phyloP scores from a whole-genome alignment of 1,139 yeast species.

The Kodamaea anthophila region DNA sequence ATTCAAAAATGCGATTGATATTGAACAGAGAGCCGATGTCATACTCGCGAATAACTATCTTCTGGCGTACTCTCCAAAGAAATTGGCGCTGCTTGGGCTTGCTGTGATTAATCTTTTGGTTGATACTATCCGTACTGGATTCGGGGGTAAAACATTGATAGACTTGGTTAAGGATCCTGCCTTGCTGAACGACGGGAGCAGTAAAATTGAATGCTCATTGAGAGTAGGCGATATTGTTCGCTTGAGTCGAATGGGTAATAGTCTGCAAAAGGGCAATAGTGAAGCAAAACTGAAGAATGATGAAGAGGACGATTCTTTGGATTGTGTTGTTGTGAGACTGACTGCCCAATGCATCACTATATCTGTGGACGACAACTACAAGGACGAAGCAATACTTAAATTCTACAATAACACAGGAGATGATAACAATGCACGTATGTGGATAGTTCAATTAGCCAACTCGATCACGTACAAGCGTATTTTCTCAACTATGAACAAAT shows the following conservation, averaged over 20 bases:
- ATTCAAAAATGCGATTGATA: conserved; percentile 47
- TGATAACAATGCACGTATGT: conserved; percentile 36
- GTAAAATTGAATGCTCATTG: conserved; percentile 48
- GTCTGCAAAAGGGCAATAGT: too few relatives aligned
- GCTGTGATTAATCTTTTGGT: conserved; percentile 66
- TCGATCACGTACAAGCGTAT: conserved; percentile 71
- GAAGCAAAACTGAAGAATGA: conserved; percentile 16
- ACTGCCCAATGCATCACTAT: conserved; percentile 43
- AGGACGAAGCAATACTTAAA: conserved; percentile 39
- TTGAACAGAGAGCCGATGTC: conserved; percentile 58
- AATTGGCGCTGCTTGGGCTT: conserved; percentile 61
- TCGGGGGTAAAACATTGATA: conserved; percentile 70
- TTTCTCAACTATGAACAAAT: conserved; percentile 69
- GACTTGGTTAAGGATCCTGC: conserved; percentile 65
- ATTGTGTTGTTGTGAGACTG: conserved; percentile 58
- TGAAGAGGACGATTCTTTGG: conserved; percentile 25
- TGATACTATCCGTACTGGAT: conserved; percentile 62
- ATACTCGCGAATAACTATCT: conserved; percentile 47
- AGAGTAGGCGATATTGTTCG: conserved; percentile 76
- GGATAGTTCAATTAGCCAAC: conserved; percentile 64
- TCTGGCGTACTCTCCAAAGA: conserved; percentile 52
- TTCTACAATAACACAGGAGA: conserved; percentile 39
- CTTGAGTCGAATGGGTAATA: conserved; percentile 31
- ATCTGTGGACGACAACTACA: conserved; percentile 52
- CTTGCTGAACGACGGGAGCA: conserved; percentile 25